Base-by-base conservation (phyloP, 164 flowering plant species). In the Litsea cubeba region DNA sequence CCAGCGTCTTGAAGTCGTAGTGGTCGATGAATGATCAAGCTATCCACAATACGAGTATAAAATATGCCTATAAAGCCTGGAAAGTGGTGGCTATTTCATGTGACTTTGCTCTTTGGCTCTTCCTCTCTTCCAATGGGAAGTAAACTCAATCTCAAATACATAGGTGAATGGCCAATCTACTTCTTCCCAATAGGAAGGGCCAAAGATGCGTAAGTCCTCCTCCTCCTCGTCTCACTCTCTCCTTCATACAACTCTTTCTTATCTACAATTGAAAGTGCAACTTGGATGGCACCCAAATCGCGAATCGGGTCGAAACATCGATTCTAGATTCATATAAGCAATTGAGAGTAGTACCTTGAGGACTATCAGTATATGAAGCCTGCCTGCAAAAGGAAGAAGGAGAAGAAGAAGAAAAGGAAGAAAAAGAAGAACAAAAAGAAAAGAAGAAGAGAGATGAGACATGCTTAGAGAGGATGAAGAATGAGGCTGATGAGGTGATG, bases 51-150 rank as follows among this genome's bases (percentile, higher is more conserved):
- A 25, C 66, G 7, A 25, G 28, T 63, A 63, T 66, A 66, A 66
- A 28, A 66, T 66, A 46, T 40, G 8, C 10, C 12, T 3, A 40
- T 28, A 68, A 68, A 66, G 69, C 69, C 12, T 26, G 15, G 46
- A 66, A 66, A 66, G 69, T 66, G 30, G 46, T 28, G 35, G 28
- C 46, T 17, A 66, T 66, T 30, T 66, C 10, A 66, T 20, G 14
- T 17, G 12, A 24, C 18, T 11, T 20, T 58, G 18, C 35, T 20
- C 40, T 63, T 71, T 62, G 66, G 23, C 74, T 58, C 74, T 71
- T 32, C 54, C 24, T 71, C 65, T 58, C 74, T 58, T 26, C 74
- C 74, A 71, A 71, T 71, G 66, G 63, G 66, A 58, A 35, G 51
- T 58, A 17, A 32, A 40, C 74, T 58, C 8, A 51, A 70, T 58